Evolutionary conservation across 2,329 filamentous ascomycete species (phyloP).

Genomic region (Aspergillus pseudoglaucus): DNA sequence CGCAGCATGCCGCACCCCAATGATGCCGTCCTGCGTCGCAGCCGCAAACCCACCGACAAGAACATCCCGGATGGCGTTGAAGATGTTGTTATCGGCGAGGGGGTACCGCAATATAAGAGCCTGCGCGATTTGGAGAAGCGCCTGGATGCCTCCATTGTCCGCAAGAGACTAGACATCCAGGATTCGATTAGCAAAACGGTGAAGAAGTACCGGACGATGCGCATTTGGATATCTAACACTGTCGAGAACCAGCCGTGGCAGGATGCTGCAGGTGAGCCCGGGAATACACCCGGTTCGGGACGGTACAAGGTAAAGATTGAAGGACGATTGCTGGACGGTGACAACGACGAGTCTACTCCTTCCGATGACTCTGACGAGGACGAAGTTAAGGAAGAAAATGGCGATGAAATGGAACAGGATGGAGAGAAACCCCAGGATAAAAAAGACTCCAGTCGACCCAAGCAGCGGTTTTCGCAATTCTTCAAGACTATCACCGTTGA

Average conservation of each 20-base stretch:
- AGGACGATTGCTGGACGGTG: conserved; percentile 70
- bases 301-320: conserved; percentile 85
- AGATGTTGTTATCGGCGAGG: conserved; percentile 72
- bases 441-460: conserved; percentile 22
- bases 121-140: conserved; percentile 80
- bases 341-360: conserved; percentile 38
- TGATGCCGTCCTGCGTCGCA: conserved; percentile 63
- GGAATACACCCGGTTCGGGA: conserved; percentile 31
- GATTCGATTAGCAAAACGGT: conserved; percentile 69
- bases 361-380: conserved; percentile 46
- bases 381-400: conserved; percentile 33
- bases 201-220: conserved; percentile 77
- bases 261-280: conserved; percentile 69
- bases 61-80: conserved; percentile 88
- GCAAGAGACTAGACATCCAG: conserved; percentile 85
- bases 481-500: conserved; percentile 49
- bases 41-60: conserved; percentile 88
- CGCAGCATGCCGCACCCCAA: conserved; percentile 32
- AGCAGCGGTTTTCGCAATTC: conserved; percentile 44
- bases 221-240: conserved; percentile 92
- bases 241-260: conserved; percentile 95
- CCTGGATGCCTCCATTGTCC: conserved; percentile 86
- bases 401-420: conserved; percentile 55
- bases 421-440: conserved; percentile 27
- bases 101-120: conserved; percentile 72